phyloP scores from a whole-genome alignment of 208 protist genomes.

The Crithidia expoeki region DNA sequence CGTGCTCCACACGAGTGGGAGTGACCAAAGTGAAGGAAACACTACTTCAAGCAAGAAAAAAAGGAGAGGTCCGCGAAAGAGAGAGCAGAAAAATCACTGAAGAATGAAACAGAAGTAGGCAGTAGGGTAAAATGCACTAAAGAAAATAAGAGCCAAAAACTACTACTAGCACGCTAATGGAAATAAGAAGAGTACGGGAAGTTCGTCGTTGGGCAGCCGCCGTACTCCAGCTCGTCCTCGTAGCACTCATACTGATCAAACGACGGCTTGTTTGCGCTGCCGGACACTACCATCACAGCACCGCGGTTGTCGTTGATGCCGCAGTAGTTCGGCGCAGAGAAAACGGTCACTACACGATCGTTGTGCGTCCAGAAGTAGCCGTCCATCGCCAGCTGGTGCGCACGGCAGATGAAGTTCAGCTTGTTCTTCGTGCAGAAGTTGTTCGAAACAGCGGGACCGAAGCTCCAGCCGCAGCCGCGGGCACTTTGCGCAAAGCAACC shows the following conservation, averaged over 20 bases:
- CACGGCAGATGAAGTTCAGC: constrained; percentile 94
- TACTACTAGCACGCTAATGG: no score
- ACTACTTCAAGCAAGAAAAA: background rate
- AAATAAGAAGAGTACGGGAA: constrained; percentile 34
- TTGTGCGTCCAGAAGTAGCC: constrained; percentile 76
- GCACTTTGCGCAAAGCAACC: constrained; percentile 95
- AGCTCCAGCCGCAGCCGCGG: constrained; percentile 97
- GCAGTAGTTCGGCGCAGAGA: constrained; percentile 83
- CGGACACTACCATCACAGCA: constrained; percentile 59
- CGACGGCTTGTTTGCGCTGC: constrained; percentile 2
- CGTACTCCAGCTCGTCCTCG: constrained; percentile 25
- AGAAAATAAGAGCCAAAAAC: background rate
- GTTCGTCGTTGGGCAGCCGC: background rate
- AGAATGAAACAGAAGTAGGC: background rate
- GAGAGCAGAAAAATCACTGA: no score
- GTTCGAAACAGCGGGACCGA: constrained; percentile 94
- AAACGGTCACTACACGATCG: constrained; percentile 63
- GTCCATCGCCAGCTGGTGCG: constrained; percentile 93
- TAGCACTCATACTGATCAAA: constrained; percentile 7
- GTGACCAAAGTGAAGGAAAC: constrained; percentile 4
- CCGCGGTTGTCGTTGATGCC: constrained; percentile 72
- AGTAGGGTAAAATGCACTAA: background rate
- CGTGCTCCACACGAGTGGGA: background rate
- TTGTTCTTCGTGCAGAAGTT: constrained; percentile 96
- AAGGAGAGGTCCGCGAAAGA: constrained; percentile 15